Evolutionary conservation across 495 filamentous ascomycete species (phyloP).

Genomic region (Annulohypoxylon moriforme): DNA sequence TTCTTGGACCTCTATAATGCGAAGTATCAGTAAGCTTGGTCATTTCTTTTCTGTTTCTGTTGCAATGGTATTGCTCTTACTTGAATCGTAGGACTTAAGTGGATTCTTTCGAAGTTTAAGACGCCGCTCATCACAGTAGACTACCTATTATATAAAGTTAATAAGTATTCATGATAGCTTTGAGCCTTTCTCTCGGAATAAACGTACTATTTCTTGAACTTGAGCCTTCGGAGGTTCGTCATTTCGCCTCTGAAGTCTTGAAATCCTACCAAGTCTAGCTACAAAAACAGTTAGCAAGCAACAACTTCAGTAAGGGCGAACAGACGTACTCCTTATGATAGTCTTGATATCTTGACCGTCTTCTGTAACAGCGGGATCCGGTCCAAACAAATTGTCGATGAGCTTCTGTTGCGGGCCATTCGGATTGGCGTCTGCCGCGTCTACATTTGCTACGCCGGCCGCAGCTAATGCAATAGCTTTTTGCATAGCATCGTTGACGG

Average conservation of each 20-base stretch:
- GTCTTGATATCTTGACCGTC: not conserved
- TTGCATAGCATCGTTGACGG: too few species aligned
- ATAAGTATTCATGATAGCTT: too few species aligned
- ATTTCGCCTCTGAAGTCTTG: too few species aligned
- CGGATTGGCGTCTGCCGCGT: not conserved
- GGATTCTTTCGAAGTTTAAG: not conserved
- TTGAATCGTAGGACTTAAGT: not conserved
- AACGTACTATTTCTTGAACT: too few species aligned
- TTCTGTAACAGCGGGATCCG: not conserved
- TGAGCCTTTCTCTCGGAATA: too few species aligned
- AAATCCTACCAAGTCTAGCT: too few species aligned
- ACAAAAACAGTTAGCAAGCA: too few species aligned
- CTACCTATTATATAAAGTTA: not conserved
- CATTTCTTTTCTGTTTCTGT: not conserved
- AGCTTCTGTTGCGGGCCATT: not conserved
- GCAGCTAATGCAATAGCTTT: not conserved
- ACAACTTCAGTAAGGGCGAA: not conserved
- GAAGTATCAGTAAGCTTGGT: not conserved
- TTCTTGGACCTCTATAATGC: not conserved
- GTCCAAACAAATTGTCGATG: not conserved
- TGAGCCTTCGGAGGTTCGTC: too few species aligned
- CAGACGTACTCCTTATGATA: not conserved
- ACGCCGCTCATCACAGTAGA: not conserved
- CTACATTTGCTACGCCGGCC: not conserved
- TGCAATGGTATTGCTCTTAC: not conserved